A percentile compares a stretch with the other conserved stretches of the same genome.
Conservation (phyloP, 202 grass and related monocot genomes). For the Elaeis oleifera region DNA sequence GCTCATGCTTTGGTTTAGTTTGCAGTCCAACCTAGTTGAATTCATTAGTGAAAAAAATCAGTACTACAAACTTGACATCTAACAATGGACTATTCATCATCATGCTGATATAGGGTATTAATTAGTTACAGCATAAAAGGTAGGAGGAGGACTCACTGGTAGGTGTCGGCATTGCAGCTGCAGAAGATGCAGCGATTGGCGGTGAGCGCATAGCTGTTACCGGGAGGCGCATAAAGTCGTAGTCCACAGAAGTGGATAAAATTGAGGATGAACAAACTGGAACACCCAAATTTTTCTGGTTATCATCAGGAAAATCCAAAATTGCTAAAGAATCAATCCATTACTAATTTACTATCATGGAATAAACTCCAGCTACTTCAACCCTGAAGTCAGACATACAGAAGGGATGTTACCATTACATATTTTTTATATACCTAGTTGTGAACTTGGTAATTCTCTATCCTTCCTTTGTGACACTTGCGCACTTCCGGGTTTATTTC, state of each 20-base stretch:
- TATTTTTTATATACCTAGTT: no score
- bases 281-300: background rate
- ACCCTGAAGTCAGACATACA: no score
- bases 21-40: slow-evolving; percentile 40
- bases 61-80: background rate
- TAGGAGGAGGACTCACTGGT: slow-evolving; percentile 24
- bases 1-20: background rate
- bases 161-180: slow-evolving; percentile 48
- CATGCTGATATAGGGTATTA: background rate
- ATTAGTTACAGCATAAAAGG: background rate
- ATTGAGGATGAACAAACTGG: slow-evolving; percentile 62
- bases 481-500: no score
- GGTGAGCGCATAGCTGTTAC: slow-evolving; percentile 41
- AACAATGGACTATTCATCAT: background rate
- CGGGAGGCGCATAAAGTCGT: slow-evolving; percentile 32
- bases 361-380: no score
- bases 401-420: no score
- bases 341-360: no score
- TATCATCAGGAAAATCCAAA: no score
- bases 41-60: background rate
- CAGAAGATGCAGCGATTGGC: slow-evolving; percentile 47
- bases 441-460: no score
- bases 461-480: no score
- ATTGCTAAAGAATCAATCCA: no score
- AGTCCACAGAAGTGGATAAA: slow-evolving; percentile 29